Base-by-base conservation (phyloP, 371 early-diverging fungal species). In the Mucor piriformis region DNA sequence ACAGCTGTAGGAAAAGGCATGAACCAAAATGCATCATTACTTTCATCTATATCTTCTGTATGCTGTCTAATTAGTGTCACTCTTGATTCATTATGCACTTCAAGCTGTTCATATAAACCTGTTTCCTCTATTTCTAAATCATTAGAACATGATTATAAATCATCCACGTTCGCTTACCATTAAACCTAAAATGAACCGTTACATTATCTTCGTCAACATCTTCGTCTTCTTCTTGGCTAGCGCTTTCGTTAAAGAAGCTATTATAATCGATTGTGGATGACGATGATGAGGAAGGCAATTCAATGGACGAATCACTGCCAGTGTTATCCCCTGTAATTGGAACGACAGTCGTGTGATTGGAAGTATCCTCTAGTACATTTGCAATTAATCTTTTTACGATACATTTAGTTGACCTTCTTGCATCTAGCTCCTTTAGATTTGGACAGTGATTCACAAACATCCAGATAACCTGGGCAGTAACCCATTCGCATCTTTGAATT, bases 401-500 rank as follows among this genome's bases (percentile, higher is more conserved):
- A 49, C 80, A 80, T 51, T 78, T 76, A 18, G 70, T 52, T 6
- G 82, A 81, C 15, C 78, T 56, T 18, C 79, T 69, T 1, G 78
- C 73, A 67, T 83, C 85, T 15, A 85, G 37, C 20, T 57, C 62
- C 18, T 66, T 64, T 0, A 85, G 46, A n/a, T 53, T 67, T 10
- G 63, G 71, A 51, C 81, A 82, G 38, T 72, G 50, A 13, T 63
- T 57, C 1, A 65, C 71, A 72, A 81, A 79, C 38, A 66, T 40
- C 70, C 77, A 76, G 13, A 86, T 72, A 6, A 78, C 65, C 10
- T 72, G 76, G 1, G 77, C 71, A 0, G 85, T 84, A 6, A 85
- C 79, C 86, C 85, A 86, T 16, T 84, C 83, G 49, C 85, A 84
- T 1, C 81, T 76, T 25, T 77, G 74, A 46, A 86, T 67, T 51